These are phyloP conservation scores for Aspergillus biplanus DNA, from an alignment of 495 filamentous ascomycete genomes.

Conservation along the genomic window DNA sequence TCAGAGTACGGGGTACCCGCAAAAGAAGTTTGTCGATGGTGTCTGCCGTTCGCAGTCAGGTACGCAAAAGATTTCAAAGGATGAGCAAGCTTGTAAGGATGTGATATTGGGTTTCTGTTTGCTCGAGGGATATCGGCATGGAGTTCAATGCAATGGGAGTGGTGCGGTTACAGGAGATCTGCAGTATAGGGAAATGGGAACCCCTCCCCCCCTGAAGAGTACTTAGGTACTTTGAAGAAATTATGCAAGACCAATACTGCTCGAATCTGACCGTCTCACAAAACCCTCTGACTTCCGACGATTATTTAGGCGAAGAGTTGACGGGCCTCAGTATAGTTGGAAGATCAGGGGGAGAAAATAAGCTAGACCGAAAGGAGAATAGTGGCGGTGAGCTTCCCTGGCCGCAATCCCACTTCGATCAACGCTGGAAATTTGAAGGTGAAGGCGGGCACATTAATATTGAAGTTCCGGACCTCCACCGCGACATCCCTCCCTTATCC, in stretches of 20 bases:
- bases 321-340: too few relatives aligned
- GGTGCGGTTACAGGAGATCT: too few relatives aligned
- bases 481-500: slow-evolving; percentile 12
- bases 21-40: slow-evolving; percentile 18
- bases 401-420: slow-evolving; percentile 36
- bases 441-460: slow-evolving; percentile 27
- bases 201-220: too few relatives aligned
- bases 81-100: slow-evolving; percentile 19
- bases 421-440: slow-evolving; percentile 35
- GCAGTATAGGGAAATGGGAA: too few relatives aligned
- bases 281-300: too few relatives aligned
- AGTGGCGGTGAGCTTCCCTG: slow-evolving; percentile 31
- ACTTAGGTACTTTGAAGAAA: too few relatives aligned
- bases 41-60: slow-evolving; percentile 9
- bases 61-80: slow-evolving; percentile 16
- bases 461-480: slow-evolving; percentile 19
- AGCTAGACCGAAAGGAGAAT: slow-evolving; percentile 24
- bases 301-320: too few relatives aligned
- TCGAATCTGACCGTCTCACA: too few relatives aligned
- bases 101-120: slow-evolving; percentile 1
- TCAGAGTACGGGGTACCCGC: neutral
- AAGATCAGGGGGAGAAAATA: slow-evolving; percentile 19
- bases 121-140: too few relatives aligned
- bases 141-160: too few relatives aligned
- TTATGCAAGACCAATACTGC: too few relatives aligned